Conservation (phyloP, 2,329 filamentous ascomycete species). For the Penicillium vulpinum region DNA sequence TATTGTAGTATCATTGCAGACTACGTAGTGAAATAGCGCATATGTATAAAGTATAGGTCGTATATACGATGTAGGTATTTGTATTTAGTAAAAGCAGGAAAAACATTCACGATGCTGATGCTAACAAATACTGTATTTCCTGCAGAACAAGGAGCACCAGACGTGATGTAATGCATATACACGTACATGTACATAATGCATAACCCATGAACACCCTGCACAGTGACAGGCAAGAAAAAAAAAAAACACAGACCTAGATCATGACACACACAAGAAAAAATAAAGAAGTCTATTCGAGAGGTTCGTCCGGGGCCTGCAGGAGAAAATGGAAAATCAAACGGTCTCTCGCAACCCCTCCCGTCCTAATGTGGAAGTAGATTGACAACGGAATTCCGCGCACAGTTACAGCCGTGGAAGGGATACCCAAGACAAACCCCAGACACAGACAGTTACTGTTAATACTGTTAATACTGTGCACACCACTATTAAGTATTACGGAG, state of each 20-base stretch:
- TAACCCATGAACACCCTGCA: not conserved
- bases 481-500: too few relatives aligned
- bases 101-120: not conserved
- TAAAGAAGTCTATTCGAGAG: constrained; percentile 12
- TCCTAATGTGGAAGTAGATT: not conserved
- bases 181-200: constrained; percentile 3
- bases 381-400: not conserved
- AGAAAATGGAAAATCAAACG: constrained; percentile 10
- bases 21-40: not conserved
- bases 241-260: not conserved
- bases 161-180: not conserved
- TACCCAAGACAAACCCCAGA: not conserved
- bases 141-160: not conserved
- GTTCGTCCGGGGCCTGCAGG: constrained; percentile 18
- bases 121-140: not conserved
- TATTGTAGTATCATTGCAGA: not conserved
- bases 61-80: not conserved
- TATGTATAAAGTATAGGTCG: not conserved
- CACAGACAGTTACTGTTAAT: too few relatives aligned
- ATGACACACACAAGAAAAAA: not conserved
- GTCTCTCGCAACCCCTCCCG: not conserved
- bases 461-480: too few relatives aligned
- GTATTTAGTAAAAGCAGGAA: too few relatives aligned
- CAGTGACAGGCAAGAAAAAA: not conserved
- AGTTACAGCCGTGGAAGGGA: not conserved